These are phyloP conservation scores for Colletotrichum plurivorum DNA, from an alignment of 2,329 filamentous ascomycete species.

Conservation along the genomic window DNA sequence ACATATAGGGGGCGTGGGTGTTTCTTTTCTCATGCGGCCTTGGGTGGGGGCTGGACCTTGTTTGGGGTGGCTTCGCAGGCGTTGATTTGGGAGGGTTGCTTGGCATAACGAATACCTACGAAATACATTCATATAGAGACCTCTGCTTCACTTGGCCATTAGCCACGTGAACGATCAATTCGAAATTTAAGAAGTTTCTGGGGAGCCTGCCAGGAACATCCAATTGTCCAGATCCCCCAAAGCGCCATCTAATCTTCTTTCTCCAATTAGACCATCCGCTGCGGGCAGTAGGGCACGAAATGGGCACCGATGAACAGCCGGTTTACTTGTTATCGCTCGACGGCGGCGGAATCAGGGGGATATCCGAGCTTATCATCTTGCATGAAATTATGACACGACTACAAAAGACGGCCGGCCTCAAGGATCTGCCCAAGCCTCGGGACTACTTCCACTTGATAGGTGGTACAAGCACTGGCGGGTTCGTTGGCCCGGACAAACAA, in stretches of 20 bases:
- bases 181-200: neutral
- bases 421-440: slow-evolving; percentile 43
- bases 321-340: slow-evolving; percentile 38
- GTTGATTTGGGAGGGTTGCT: slow-evolving; percentile 19
- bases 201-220: too few relatives aligned
- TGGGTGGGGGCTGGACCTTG: neutral
- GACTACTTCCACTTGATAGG: slow-evolving; percentile 49
- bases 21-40: neutral
- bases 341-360: slow-evolving; percentile 29
- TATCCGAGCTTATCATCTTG: slow-evolving; percentile 47
- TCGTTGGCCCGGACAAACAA: slow-evolving; percentile 4
- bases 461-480: slow-evolving; percentile 50
- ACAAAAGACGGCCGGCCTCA: slow-evolving; percentile 31
- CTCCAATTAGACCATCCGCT: neutral
- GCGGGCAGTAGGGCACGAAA: neutral
- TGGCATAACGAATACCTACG: slow-evolving; percentile 9
- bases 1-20: neutral
- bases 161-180: neutral
- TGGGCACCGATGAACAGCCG: slow-evolving; percentile 12
- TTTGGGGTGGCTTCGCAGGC: slow-evolving; percentile 32
- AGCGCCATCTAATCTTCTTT: too few relatives aligned
- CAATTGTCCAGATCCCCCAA: too few relatives aligned
- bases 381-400: slow-evolving; percentile 46
- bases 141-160: too few relatives aligned
- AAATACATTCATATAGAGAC: neutral